Conservation (phyloP, 306 rosid species). For the Hippophae tibetana region DNA sequence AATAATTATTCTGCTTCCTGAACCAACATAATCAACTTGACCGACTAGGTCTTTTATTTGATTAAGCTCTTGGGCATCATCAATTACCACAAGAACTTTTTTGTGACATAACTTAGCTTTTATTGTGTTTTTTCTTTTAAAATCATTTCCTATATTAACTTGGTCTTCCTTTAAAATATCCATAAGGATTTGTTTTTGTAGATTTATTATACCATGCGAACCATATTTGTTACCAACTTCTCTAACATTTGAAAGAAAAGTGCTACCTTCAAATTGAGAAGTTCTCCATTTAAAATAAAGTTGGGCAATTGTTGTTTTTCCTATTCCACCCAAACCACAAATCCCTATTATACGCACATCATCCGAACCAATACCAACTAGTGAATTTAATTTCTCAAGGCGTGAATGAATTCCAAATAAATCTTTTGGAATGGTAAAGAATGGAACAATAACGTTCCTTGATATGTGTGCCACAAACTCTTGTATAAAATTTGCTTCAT, state of each 20-base stretch:
- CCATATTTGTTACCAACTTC: too few species aligned
- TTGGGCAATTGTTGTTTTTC: constrained; percentile 30
- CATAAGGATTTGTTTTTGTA: too few species aligned
- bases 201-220: too few species aligned
- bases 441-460: background rate
- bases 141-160: too few species aligned
- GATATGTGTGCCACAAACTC: background rate
- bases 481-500: constrained; percentile 2
- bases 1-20: too few species aligned
- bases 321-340: constrained; percentile 27
- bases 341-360: constrained; percentile 24
- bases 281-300: constrained; percentile 5
- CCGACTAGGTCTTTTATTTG: constrained; percentile 14
- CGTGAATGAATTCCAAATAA: too few species aligned
- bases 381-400: background rate
- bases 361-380: constrained; percentile 20
- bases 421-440: background rate
- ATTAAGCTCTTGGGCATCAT: constrained; percentile 14
- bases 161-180: too few species aligned
- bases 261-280: constrained; percentile 16
- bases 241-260: constrained; percentile 5
- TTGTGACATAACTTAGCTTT: constrained; percentile 9
- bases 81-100: constrained; percentile 23
- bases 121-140: background rate
- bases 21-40: too few species aligned